phyloP scores from a whole-genome alignment of 176 grass and related monocot genomes.

The Eleusine indica region DNA sequence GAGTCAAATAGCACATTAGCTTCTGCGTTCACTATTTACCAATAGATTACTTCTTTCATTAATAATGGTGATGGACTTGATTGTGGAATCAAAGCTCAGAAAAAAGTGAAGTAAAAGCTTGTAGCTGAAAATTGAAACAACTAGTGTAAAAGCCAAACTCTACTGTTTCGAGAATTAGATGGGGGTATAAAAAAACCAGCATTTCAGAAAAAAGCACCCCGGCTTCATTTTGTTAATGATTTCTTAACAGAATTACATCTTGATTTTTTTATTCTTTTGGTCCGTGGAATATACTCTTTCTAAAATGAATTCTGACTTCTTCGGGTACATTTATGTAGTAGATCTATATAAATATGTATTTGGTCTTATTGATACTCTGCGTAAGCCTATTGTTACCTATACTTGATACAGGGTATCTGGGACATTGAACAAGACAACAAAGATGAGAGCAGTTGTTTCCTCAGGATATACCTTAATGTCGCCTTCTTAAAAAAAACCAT shows the following conservation, averaged over 20 bases:
- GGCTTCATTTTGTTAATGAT: not conserved
- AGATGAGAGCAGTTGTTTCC: conserved; percentile 63
- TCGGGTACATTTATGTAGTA: not conserved
- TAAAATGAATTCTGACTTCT: not conserved
- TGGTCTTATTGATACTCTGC: not conserved
- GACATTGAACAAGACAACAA: conserved; percentile 69
- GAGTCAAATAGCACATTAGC: not conserved
- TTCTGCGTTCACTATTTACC: not conserved
- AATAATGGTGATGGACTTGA: conserved; percentile 7
- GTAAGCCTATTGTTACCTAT: conserved; percentile 27
- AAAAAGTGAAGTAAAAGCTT: conserved; percentile 6
- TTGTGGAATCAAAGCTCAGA: conserved; percentile 19
- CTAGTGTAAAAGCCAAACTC: not conserved
- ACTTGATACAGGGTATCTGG: conserved; percentile 70
- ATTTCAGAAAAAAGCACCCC: not conserved
- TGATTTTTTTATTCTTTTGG: not conserved
- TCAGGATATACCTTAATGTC: conserved; percentile 76
- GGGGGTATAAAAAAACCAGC: not conserved
- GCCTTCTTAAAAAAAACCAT: conserved; percentile 89
- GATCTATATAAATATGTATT: conserved; percentile 17
- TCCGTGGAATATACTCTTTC: not conserved
- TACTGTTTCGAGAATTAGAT: not conserved
- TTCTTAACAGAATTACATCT: not conserved
- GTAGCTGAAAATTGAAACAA: not conserved
- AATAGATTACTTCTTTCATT: not conserved